Percentiles rank a stretch among this genome's conserved stretches.
Conservation (phyloP, 495 filamentous ascomycete genomes). For the Symbiotaphrina buchneri region DNA sequence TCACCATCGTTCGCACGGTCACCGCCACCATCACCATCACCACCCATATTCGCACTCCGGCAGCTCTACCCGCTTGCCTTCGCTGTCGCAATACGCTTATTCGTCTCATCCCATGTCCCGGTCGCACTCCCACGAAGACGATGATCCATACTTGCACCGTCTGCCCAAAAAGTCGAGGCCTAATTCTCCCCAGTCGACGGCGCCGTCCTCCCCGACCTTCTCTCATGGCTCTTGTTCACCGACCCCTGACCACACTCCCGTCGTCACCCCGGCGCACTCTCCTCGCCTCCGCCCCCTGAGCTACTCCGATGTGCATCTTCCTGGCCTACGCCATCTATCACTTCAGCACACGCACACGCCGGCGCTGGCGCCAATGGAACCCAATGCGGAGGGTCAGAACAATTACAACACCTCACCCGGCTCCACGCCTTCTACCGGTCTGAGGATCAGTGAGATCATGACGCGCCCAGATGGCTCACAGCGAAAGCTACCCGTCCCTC, state of each 20-base stretch:
- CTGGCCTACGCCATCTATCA: conserved; percentile 71
- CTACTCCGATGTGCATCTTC: conserved; percentile 42
- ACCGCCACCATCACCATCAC: conserved; percentile 19
- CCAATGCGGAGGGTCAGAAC: conserved; percentile 7
- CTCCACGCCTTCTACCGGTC: conserved; percentile 29
- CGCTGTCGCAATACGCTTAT: conserved; percentile 62
- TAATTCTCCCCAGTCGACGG: conserved; percentile 83
- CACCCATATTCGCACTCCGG: conserved; percentile 34
- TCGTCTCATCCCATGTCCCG: conserved; percentile 66
- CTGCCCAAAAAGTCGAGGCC: conserved; percentile 73
- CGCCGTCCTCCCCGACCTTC: conserved; percentile 93
- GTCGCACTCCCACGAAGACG: conserved; percentile 74
- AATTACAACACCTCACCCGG: too few relatives aligned
- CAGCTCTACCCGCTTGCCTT: conserved; percentile 39
- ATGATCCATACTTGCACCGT: conserved; percentile 47
- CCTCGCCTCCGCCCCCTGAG: conserved; percentile 65
- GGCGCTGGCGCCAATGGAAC: conserved; percentile 77
- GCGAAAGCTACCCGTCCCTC: conserved; percentile 82
- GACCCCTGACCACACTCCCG: conserved; percentile 87
- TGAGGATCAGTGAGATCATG: conserved; percentile 84
- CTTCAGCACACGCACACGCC: conserved; percentile 56
- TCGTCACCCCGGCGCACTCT: conserved; percentile 89
- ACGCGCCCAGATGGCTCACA: conserved; percentile 66
- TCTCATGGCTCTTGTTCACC: conserved; percentile 91
- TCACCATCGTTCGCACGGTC: conserved; percentile 2